Conservation (phyloP, 78 protist genomes). For the Bodo saltans region DNA sequence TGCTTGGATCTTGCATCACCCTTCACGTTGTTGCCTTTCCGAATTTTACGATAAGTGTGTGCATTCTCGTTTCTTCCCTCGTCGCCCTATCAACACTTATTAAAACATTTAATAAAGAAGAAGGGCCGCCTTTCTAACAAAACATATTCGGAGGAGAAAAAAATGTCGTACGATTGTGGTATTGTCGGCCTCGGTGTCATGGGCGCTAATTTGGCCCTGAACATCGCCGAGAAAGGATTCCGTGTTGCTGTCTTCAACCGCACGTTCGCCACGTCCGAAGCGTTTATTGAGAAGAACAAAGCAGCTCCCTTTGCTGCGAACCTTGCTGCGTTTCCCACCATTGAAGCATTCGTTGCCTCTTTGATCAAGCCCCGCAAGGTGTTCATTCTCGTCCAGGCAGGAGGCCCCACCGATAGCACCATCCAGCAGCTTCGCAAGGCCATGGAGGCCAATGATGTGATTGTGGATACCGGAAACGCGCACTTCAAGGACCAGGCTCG, state of each 20-base stretch:
- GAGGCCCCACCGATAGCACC: conserved; percentile 74
- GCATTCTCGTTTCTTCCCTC: no score
- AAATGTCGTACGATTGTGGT: conserved; percentile 44
- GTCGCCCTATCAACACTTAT: no score
- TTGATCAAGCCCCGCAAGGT: conserved; percentile 77
- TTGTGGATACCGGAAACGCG: conserved; percentile 94
- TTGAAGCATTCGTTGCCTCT: conserved; percentile 57
- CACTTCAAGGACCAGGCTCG: conserved; percentile 70
- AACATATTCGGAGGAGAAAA: no score
- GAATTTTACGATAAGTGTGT: no score
- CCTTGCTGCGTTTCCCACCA: conserved; percentile 3
- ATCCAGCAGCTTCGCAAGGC: conserved; percentile 52
- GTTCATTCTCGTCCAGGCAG: conserved; percentile 87
- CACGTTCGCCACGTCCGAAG: conserved; percentile 16
- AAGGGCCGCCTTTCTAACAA: no score
- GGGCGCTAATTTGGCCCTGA: conserved; percentile 93
- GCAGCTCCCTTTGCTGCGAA: no score
- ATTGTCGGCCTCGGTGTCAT: conserved; percentile 89
- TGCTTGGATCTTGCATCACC: no score
- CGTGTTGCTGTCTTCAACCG: conserved; percentile 66
- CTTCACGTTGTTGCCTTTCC: no score
- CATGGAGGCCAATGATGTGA: conserved; percentile 75
- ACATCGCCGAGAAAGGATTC: conserved; percentile 85
- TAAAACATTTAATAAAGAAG: no score
- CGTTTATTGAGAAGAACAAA: not conserved